Base-by-base conservation (phyloP, 768 basidiomycete species). In the Boletus edulis region DNA sequence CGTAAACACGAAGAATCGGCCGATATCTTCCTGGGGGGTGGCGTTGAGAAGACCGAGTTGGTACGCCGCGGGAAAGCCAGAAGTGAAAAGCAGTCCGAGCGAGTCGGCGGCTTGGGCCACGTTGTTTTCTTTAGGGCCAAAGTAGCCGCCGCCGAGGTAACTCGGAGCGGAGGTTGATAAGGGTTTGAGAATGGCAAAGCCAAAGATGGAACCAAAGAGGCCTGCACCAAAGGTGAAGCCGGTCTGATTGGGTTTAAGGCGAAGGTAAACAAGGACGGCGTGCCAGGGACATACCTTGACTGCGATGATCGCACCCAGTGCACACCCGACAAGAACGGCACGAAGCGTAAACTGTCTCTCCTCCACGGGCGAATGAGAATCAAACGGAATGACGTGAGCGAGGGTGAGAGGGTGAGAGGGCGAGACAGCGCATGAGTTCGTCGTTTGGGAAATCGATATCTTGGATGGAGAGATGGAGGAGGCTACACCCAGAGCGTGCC, bases 171-270 rank as follows among this genome's bases (percentile, higher is more conserved):
- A 67, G 50, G 69, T 80, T 18, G 81, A 79, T 24, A 85, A 50
- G 1, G 82, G 77, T 58, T 85, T 83, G 51, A 85, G 69, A 58
- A 84, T 84, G 24, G 82, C 81, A 60, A 79, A 84, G 46, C 52
- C 64, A 22, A 53, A 56, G 46, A 59, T 56, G 22, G 56, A 50
- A 4, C 82, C 84, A 56, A 86, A 86, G 9, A 84, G 70, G 53
- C 82, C 81, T 31, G 82, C 79, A 31, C 83, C 84, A 65, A 86
- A 85, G 2, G 82, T 84, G 65, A 83, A 84, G 22, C 84, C 84
- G 1, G 85, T 85, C 69, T 69, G 41, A n/a, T 51, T 7, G 15
- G 20, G 46, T 52, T 55, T 31, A 47, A 35, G 17, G n/a, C 20
- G 24, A 45, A 22, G 20, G 13, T 8, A 4, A 22, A 48, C 8